phyloP scores from a whole-genome alignment of 371 early-diverging fungal species.

The Mortierella sp. region DNA sequence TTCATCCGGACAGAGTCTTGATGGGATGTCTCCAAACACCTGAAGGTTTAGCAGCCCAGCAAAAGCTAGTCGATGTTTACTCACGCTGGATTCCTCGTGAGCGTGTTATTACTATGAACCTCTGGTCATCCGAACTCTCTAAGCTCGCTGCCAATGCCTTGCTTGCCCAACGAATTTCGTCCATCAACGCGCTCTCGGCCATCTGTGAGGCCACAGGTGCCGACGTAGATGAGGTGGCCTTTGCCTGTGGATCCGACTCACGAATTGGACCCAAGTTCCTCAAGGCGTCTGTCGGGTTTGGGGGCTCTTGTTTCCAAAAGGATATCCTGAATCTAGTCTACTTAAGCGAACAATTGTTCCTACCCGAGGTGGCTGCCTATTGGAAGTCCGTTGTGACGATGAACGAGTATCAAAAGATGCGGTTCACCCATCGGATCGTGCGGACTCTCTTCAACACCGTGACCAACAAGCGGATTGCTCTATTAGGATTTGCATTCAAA shows the following conservation, averaged over 20 bases:
- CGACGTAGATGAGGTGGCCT: constrained; percentile 93
- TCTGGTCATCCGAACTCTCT: constrained; percentile 95
- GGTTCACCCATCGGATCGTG: constrained; percentile 83
- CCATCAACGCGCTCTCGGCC: constrained; percentile 92
- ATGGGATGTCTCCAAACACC: constrained; percentile 89
- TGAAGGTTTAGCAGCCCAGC: constrained; percentile 82
- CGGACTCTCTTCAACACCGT: constrained; percentile 83
- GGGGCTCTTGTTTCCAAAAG: constrained; percentile 97
- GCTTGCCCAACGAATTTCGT: constrained; percentile 95
- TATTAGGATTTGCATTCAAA: constrained; percentile 93
- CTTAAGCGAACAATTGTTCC: constrained; percentile 81
- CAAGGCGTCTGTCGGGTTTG: constrained; percentile 94
- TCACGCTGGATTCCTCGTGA: constrained; percentile 82
- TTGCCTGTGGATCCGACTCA: constrained; percentile 90
- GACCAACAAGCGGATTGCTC: constrained; percentile 79
- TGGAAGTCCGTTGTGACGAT: constrained; percentile 92
- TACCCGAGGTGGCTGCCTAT: constrained; percentile 94
- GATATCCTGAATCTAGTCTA: constrained; percentile 95
- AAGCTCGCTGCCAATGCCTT: constrained; percentile 96
- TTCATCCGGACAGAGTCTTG: constrained; percentile 92
- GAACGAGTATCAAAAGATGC: constrained; percentile 94
- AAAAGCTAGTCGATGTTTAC: constrained; percentile 78
- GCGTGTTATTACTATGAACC: constrained; percentile 89
- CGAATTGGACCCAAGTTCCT: constrained; percentile 94
- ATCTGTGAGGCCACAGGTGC: constrained; percentile 96